Evolutionary conservation across 768 basidiomycete species (phyloP).

Genomic region (Porpolomopsis calyptriformis): DNA sequence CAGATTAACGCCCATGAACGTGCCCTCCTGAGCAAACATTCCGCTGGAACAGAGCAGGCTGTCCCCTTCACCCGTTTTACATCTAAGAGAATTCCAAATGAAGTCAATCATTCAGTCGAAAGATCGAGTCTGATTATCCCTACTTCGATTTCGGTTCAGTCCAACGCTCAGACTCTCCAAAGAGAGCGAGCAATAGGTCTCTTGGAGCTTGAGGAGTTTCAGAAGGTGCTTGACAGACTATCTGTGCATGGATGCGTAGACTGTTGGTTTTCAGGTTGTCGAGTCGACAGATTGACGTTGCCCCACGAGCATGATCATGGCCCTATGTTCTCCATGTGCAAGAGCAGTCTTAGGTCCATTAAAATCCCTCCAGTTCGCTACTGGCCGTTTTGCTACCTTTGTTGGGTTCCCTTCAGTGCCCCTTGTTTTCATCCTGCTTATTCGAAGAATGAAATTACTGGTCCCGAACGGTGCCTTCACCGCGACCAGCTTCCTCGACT

Average conservation of each 20-base stretch:
- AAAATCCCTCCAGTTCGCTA: too few relatives aligned
- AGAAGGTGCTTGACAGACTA: neutral
- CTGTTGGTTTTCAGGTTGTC: neutral
- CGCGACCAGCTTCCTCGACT: too few relatives aligned
- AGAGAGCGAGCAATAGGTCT: neutral
- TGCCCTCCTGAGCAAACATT: too few relatives aligned
- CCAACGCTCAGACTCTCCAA: neutral
- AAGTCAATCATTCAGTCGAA: too few relatives aligned
- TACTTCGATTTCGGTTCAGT: neutral
- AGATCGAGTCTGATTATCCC: neutral
- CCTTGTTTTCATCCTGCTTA: neutral
- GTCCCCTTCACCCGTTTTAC: too few relatives aligned
- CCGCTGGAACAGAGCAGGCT: too few relatives aligned
- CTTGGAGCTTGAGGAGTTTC: neutral
- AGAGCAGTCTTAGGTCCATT: neutral
- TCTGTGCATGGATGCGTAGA: neutral
- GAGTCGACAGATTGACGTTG: neutral
- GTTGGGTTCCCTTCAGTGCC: neutral
- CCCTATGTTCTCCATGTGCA: neutral
- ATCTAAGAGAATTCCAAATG: too few relatives aligned
- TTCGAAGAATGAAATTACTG: conserved; percentile 16
- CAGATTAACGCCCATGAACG: too few relatives aligned
- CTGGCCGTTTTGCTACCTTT: neutral
- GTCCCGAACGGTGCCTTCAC: too few relatives aligned
- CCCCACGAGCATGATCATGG: neutral